Conservation (phyloP, 176 grass and related monocot genomes). For the Carex parvula region DNA sequence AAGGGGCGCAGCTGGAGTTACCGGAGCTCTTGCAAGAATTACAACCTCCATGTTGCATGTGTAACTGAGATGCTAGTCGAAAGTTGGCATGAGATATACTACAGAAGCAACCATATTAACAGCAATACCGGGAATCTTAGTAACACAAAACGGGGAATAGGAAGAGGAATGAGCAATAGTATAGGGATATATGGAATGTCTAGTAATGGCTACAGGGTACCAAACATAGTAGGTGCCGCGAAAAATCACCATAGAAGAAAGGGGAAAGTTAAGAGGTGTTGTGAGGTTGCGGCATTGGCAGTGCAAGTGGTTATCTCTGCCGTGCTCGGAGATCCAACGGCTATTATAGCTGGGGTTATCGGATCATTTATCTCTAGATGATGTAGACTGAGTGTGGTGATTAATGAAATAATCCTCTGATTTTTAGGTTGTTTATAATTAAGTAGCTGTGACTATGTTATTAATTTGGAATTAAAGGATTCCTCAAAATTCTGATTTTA, state of each 20-base stretch:
- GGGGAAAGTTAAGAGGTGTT: conserved; percentile 89
- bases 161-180: conserved; percentile 4
- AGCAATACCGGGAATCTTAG: not conserved
- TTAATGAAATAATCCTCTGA: conserved; percentile 1
- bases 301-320: conserved; percentile 91
- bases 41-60: conserved; percentile 91
- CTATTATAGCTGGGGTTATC: conserved; percentile 86
- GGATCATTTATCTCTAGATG: conserved; percentile 62
- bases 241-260: conserved; percentile 73
- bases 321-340: conserved; percentile 86
- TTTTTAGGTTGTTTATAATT: conserved; percentile 21
- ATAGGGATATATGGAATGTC: conserved; percentile 16
- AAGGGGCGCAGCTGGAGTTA: conserved; percentile 90
- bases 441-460: not conserved
- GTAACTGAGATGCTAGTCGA: conserved; percentile 85
- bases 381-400: not conserved
- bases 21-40: conserved; percentile 73
- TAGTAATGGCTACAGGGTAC: conserved; percentile 46
- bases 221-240: conserved; percentile 56
- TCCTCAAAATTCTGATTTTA: not conserved
- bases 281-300: conserved; percentile 81
- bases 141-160: conserved; percentile 32
- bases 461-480: not conserved
- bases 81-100: conserved; percentile 70
- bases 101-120: conserved; percentile 33